These are phyloP conservation scores for Phaeodactylum tricornutum DNA, from an alignment of 108 stramenopile genomes.

Conservation along the genomic window DNA sequence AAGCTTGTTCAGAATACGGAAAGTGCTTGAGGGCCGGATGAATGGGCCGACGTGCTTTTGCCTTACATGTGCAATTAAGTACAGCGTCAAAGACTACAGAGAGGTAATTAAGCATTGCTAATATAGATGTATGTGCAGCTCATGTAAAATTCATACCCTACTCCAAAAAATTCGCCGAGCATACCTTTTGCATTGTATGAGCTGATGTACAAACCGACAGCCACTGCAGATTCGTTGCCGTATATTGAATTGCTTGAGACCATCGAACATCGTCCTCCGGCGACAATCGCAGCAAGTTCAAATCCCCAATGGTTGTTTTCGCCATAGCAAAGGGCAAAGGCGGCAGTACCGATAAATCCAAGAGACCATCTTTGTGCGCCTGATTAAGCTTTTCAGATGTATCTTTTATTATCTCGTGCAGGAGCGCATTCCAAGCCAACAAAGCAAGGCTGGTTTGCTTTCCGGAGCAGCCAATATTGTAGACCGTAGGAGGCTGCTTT, in stretches of 20 bases:
- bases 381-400: conserved; percentile 2
- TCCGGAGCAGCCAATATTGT: conserved; percentile 13
- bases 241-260: conserved; percentile 36
- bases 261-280: conserved; percentile 30
- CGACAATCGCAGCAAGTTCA: conserved; percentile 16
- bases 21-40: too few relatives aligned
- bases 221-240: conserved; percentile 41
- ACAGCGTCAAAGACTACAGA: too few relatives aligned
- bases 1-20: too few relatives aligned
- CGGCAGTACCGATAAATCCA: not conserved
- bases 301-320: conserved; percentile 25
- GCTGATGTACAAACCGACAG: conserved; percentile 29
- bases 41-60: too few relatives aligned
- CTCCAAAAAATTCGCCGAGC: too few relatives aligned
- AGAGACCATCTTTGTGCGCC: not conserved
- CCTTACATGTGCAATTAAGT: too few relatives aligned
- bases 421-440: conserved; percentile 37
- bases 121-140: too few relatives aligned
- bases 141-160: too few relatives aligned
- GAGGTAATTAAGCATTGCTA: too few relatives aligned
- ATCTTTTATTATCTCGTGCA: conserved; percentile 31
- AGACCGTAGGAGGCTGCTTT: not conserved
- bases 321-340: conserved; percentile 28
- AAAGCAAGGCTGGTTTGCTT: conserved; percentile 12
- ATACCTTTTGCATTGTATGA: too few relatives aligned